Base-by-base conservation (phyloP, 768 basidiomycete species). In the Naematelia encephala region DNA sequence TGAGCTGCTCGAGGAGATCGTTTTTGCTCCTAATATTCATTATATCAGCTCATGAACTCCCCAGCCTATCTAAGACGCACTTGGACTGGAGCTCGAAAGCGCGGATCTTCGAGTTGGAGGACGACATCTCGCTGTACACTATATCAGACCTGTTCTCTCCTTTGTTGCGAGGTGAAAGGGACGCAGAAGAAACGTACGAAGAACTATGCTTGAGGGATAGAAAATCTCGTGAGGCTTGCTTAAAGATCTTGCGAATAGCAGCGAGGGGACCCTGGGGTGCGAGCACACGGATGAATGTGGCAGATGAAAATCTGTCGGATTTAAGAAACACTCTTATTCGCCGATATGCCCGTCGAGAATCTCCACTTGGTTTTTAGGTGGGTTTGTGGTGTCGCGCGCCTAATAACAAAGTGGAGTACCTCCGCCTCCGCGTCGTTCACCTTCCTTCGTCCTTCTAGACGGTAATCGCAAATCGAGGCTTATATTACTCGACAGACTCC, bases 1-100 rank as follows among this genome's bases (percentile, higher is more conserved):
- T 78, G 62, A 98, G 85, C 80, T 96, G 91, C 81, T 93, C 93
- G 67, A 85, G 81, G 82, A 98, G 87, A 85, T 97, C 94, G 82
- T 87, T 89, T 83, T 96, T 97, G 65, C 88, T 89, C 86, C 92
- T 93, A 73, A 12, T n/a, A n/a, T 27, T 10, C 50, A 61, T 12
- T 26, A 27, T 39, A 55, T 64, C 59, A 64, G 63, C 56, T 19
- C 25, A 19, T 8, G 10, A 26, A 53, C 21, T 42, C 19, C 56
- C 46, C 11, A 25, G 25, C 29, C 56, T 51, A 46, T 25, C 14
- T 26, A 42, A 12, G 47, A 73, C 72, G 54, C 62, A 75, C 75
- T 77, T 77, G 67, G 72, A 74, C 63, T 77, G 75, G 50, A 77
- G 75, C 75, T 77, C 75, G 72, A 75, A 77, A 49, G 75, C 75